Evolutionary conservation across 495 filamentous ascomycete genomes (phyloP).

Genomic region (Penicillium fimorum): DNA sequence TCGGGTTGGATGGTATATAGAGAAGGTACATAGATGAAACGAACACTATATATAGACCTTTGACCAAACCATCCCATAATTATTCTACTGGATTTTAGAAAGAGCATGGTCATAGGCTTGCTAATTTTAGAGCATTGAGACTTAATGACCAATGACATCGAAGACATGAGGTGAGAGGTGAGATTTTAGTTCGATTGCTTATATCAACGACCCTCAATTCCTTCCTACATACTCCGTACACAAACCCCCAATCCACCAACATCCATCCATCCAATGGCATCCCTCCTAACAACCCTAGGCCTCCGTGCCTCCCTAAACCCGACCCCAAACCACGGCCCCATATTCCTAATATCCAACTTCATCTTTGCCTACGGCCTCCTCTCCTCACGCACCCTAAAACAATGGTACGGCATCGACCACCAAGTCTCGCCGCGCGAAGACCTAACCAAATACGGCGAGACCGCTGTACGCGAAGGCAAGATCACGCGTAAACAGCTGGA

Average conservation of each 20-base stretch:
- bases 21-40: neutral
- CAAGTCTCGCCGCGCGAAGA: constrained; percentile 47
- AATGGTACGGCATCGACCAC: constrained; percentile 50
- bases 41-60: neutral
- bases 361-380: constrained; percentile 48
- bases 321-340: constrained; percentile 37
- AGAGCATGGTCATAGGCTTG: neutral
- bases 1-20: neutral
- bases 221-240: neutral
- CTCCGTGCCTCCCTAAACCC: constrained; percentile 16
- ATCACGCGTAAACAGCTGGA: constrained; percentile 43
- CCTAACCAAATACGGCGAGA: constrained; percentile 44
- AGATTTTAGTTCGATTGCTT: neutral
- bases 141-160: neutral
- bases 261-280: constrained; percentile 6
- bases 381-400: constrained; percentile 47
- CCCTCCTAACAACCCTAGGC: constrained; percentile 23
- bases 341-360: constrained; percentile 47
- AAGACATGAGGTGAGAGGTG: neutral
- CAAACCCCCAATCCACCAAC: neutral
- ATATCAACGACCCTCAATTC: neutral
- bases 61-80: neutral
- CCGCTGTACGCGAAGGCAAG: constrained; percentile 47
- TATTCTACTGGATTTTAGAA: neutral
- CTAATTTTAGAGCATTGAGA: neutral